Conservation (phyloP, 1,139 yeast species). For the Yamadazyma sp. region DNA sequence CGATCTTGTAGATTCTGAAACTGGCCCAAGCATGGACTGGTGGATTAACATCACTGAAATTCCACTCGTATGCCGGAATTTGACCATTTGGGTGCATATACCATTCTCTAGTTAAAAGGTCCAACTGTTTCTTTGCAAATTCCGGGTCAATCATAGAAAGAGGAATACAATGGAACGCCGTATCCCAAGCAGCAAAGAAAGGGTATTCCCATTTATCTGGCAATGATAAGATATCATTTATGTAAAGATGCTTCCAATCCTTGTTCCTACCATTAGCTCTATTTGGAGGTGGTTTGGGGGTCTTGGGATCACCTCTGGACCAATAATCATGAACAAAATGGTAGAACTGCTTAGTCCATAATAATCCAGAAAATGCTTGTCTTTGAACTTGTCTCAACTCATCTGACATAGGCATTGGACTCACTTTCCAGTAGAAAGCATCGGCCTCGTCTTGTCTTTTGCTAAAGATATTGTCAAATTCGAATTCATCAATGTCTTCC, state of each 20-base stretch:
- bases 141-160: slow-evolving; percentile 94
- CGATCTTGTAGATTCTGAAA: slow-evolving; percentile 85
- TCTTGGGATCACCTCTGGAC: slow-evolving; percentile 84
- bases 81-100: slow-evolving; percentile 99
- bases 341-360: slow-evolving; percentile 95
- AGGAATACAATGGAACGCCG: slow-evolving; percentile 95
- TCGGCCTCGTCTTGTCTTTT: slow-evolving; percentile 88
- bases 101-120: slow-evolving; percentile 90
- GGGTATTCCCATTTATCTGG: slow-evolving; percentile 99
- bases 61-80: slow-evolving; percentile 97
- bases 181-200: slow-evolving; percentile 97
- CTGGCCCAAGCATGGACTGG: slow-evolving; percentile 99
- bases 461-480: slow-evolving; percentile 70
- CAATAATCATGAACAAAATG: slow-evolving; percentile 86
- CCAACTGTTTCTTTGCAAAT: slow-evolving; percentile 89
- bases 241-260: slow-evolving; percentile 88
- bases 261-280: slow-evolving; percentile 83
- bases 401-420: slow-evolving; percentile 84
- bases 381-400: slow-evolving; percentile 84
- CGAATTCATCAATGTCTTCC: slow-evolving; percentile 71
- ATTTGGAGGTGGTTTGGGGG: slow-evolving; percentile 73
- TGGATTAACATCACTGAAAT: slow-evolving; percentile 92
- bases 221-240: slow-evolving; percentile 83
- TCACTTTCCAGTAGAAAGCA: slow-evolving; percentile 86
- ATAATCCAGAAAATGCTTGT: slow-evolving; percentile 91